phyloP scores from a whole-genome alignment of 768 basidiomycete genomes.

The Lactifluus volemus region DNA sequence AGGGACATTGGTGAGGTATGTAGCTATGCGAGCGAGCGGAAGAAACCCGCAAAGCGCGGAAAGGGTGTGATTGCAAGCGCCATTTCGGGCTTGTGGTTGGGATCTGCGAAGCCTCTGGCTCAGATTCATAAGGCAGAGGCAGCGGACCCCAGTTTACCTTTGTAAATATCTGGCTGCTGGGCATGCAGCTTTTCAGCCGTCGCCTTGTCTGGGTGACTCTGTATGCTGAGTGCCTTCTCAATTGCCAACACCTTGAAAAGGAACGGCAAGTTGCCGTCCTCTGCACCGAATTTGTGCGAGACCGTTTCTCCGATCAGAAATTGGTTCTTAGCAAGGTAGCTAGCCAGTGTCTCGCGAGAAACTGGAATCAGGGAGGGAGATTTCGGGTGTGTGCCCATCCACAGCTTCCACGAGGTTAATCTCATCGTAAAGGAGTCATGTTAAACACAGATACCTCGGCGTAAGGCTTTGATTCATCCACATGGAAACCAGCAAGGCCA shows the following conservation, averaged over 20 bases:
- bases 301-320: slow-evolving; percentile 42
- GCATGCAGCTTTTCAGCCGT: slow-evolving; percentile 47
- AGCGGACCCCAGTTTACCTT: slow-evolving; percentile 44
- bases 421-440: background rate
- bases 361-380: slow-evolving; percentile 46
- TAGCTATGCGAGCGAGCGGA: slow-evolving; percentile 64
- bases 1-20: slow-evolving; percentile 55
- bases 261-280: slow-evolving; percentile 72
- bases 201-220: slow-evolving; percentile 84
- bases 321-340: slow-evolving; percentile 57
- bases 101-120: slow-evolving; percentile 42
- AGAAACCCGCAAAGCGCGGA: slow-evolving; percentile 88
- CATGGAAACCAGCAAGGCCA: slow-evolving; percentile 50
- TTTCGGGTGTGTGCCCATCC: slow-evolving; percentile 97
- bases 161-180: slow-evolving; percentile 76
- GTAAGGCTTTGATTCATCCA: slow-evolving; percentile 72
- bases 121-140: background rate
- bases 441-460: slow-evolving; percentile 63
- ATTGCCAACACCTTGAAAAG: slow-evolving; percentile 90
- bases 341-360: slow-evolving; percentile 41
- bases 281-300: slow-evolving; percentile 28
- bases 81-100: slow-evolving; percentile 99
- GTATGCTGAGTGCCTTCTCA: slow-evolving; percentile 82
- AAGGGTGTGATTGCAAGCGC: slow-evolving; percentile 93
- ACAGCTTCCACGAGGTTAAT: slow-evolving; percentile 47